A percentile compares a stretch with the other conserved stretches of the same genome.
phyloP scores from a whole-genome alignment of 2,329 filamentous ascomycete genomes.

The Dactylellina haptotyla region DNA sequence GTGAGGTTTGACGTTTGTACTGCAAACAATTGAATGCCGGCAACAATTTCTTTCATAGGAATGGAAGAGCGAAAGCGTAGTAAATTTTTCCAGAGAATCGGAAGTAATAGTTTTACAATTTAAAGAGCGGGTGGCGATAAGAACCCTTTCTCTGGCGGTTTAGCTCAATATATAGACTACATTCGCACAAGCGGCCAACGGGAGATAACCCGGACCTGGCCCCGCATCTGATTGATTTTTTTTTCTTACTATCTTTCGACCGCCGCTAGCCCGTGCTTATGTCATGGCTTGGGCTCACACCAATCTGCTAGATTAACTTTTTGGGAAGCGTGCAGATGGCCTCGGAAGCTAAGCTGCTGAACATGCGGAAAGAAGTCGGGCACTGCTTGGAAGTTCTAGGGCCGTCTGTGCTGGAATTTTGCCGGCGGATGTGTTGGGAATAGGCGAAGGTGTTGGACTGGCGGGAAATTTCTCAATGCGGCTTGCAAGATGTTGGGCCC shows the following conservation, averaged over 20 bases:
- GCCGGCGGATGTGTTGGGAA: constrained; percentile 49
- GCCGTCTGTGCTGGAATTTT: constrained; percentile 37
- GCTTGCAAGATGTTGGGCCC: too few relatives aligned
- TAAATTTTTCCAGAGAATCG: constrained; percentile 26
- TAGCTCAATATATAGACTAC: constrained; percentile 30
- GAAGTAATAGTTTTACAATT: constrained; percentile 4
- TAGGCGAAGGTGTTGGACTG: background rate
- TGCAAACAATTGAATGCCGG: background rate
- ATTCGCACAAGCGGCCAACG: background rate
- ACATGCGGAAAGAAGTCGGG: constrained; percentile 39
- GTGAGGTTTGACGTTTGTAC: background rate
- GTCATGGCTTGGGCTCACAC: constrained; percentile 18
- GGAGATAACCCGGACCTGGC: constrained; percentile 14
- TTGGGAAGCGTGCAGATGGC: constrained; percentile 4
- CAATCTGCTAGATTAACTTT: constrained; percentile 27
- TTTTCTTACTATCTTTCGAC: constrained; percentile 2
- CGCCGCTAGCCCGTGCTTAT: constrained; percentile 45
- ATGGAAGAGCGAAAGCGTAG: background rate
- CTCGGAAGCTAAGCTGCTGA: constrained; percentile 33
- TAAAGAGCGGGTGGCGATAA: constrained; percentile 16
- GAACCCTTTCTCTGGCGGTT: constrained; percentile 18
- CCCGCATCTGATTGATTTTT: constrained; percentile 29
- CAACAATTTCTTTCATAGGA: background rate
- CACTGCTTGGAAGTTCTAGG: constrained; percentile 9
- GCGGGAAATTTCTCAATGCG: constrained; percentile 16